These are phyloP conservation scores for Tremella fuciformis DNA, from an alignment of 768 basidiomycete genomes.

Conservation along the genomic window DNA sequence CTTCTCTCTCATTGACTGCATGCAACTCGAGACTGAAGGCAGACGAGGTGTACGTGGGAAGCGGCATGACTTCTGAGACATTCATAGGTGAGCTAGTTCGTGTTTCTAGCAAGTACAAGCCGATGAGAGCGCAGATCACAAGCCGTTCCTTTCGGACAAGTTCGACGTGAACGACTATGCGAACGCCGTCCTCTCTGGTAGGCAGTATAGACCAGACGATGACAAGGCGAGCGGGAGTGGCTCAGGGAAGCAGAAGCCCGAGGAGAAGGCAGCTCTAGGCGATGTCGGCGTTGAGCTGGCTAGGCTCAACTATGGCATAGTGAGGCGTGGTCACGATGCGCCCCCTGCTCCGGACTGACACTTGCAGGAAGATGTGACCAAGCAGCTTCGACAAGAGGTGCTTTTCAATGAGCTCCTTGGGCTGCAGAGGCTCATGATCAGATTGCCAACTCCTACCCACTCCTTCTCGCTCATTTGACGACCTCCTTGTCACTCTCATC, in stretches of 20 bases:
- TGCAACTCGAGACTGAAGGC: no score
- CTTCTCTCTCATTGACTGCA: no score
- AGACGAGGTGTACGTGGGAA: no score
- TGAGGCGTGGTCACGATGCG: slow-evolving; percentile 19
- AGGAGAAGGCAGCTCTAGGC: slow-evolving; percentile 59
- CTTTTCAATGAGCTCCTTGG: slow-evolving; percentile 42
- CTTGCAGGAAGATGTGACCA: slow-evolving; percentile 72
- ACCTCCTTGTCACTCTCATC: slow-evolving; percentile 40
- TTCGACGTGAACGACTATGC: slow-evolving; percentile 91
- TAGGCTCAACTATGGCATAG: slow-evolving; percentile 75
- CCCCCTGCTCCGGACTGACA: slow-evolving; percentile 11
- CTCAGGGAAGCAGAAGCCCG: slow-evolving; percentile 4
- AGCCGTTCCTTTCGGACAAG: slow-evolving; percentile 66
- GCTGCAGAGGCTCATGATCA: slow-evolving; percentile 2
- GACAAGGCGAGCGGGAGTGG: slow-evolving; percentile 6
- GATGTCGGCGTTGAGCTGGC: slow-evolving; percentile 87
- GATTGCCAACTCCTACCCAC: slow-evolving; percentile 38
- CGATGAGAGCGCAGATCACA: slow-evolving; percentile 59
- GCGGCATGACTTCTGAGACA: neutral
- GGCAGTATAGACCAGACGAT: slow-evolving; percentile 63
- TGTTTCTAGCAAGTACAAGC: neutral
- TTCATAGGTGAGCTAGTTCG: neutral
- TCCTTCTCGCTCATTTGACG: slow-evolving; percentile 42
- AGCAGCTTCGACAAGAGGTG: slow-evolving; percentile 82
- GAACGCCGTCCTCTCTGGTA: slow-evolving; percentile 80